Evolutionary conservation across 805 yeast genomes (phyloP).

Genomic region (Jamesozyma piceae): DNA sequence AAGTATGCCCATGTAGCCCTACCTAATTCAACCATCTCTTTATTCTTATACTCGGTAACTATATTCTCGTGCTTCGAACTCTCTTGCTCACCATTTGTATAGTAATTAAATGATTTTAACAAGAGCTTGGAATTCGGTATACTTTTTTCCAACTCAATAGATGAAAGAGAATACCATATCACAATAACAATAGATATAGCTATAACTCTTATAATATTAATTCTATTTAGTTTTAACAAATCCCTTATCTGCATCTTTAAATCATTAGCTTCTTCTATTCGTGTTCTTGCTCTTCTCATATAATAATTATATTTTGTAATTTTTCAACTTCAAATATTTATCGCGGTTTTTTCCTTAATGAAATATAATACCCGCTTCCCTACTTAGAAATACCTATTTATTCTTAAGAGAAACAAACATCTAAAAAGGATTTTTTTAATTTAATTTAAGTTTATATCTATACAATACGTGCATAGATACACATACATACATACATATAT

Average conservation of each 20-base stretch:
- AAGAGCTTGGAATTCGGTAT: not conserved
- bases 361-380: too few relatives aligned
- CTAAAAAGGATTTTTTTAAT: too few relatives aligned
- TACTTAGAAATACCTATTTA: too few relatives aligned
- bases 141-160: not conserved
- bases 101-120: not conserved
- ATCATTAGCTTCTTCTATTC: too few relatives aligned
- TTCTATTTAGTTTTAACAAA: not conserved
- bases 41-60: not conserved
- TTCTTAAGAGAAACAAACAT: too few relatives aligned
- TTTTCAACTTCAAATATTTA: too few relatives aligned
- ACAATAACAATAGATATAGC: not conserved
- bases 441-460: too few relatives aligned
- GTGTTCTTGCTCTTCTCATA: too few relatives aligned
- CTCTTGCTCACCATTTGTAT: not conserved
- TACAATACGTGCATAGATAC: too few relatives aligned
- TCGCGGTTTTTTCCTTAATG: too few relatives aligned
- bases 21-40: slow-evolving; percentile 50
- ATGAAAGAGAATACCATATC: not conserved
- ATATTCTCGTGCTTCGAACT: not conserved
- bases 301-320: too few relatives aligned
- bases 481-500: too few relatives aligned
- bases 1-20: slow-evolving; percentile 83
- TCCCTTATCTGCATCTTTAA: not conserved
- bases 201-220: not conserved